Evolutionary conservation across 2,329 filamentous ascomycete species (phyloP).

Genomic region (Microsporum audouinii): DNA sequence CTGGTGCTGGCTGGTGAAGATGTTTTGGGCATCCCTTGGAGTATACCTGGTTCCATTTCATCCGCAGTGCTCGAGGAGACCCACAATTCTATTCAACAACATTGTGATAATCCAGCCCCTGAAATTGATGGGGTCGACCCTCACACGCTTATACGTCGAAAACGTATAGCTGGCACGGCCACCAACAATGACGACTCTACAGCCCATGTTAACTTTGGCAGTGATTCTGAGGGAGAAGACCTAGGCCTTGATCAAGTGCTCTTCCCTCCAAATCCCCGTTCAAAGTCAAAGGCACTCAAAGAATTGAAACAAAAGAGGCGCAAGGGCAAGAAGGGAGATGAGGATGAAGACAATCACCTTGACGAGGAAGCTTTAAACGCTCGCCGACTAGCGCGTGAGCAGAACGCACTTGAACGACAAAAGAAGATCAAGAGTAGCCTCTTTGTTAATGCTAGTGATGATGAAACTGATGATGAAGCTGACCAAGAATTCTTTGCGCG

Average conservation of each 20-base stretch:
- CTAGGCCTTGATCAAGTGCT: slow-evolving; percentile 48
- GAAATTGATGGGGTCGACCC: slow-evolving; percentile 67
- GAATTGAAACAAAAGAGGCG: slow-evolving; percentile 51
- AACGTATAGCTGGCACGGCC: slow-evolving; percentile 36
- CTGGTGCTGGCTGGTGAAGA: slow-evolving; percentile 60
- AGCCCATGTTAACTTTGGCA: slow-evolving; percentile 53
- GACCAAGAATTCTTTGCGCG: slow-evolving; percentile 64
- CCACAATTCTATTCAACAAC: slow-evolving; percentile 61
- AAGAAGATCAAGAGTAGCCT: slow-evolving; percentile 72
- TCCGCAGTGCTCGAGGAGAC: slow-evolving; percentile 56
- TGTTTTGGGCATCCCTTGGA: slow-evolving; percentile 64
- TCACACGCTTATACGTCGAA: slow-evolving; percentile 67
- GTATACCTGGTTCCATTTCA: slow-evolving; percentile 56
- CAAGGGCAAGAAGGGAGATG: slow-evolving; percentile 39
- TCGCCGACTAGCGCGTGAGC: slow-evolving; percentile 49
- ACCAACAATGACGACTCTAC: slow-evolving; percentile 23
- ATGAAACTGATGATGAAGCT: slow-evolving; percentile 71
- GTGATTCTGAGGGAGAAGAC: slow-evolving; percentile 54
- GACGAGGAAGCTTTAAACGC: slow-evolving; percentile 51
- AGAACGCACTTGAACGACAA: slow-evolving; percentile 64
- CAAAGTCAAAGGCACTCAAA: slow-evolving; percentile 43
- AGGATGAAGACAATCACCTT: slow-evolving; percentile 44
- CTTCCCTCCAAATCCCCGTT: slow-evolving; percentile 49
- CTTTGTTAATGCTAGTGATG: slow-evolving; percentile 73
- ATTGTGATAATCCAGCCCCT: slow-evolving; percentile 63